A percentile compares a stretch with the other conserved stretches of the same genome.
Conservation (phyloP, 2,329 filamentous ascomycete species). For the Elsinoe australis region DNA sequence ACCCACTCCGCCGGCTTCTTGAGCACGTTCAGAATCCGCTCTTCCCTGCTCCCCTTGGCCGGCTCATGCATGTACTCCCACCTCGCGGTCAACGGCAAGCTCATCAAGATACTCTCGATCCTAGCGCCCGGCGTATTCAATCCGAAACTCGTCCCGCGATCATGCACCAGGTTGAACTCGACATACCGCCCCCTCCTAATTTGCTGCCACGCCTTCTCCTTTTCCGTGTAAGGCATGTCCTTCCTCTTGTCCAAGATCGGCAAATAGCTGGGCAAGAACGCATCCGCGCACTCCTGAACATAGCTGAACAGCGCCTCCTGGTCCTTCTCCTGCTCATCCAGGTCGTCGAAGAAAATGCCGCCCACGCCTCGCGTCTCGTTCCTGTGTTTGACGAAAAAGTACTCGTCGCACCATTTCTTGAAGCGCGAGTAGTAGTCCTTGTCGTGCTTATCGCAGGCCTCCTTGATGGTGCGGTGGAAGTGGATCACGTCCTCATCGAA, state of each 20-base stretch:
- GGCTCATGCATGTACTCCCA: conserved; percentile 96
- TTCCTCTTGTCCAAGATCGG: conserved; percentile 84
- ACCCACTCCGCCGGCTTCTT: conserved; percentile 57
- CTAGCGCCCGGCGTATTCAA: conserved; percentile 84
- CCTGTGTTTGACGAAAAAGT: conserved; percentile 91
- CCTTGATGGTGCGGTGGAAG: conserved; percentile 90
- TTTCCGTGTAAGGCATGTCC: conserved; percentile 79
- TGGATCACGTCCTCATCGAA: conserved; percentile 96
- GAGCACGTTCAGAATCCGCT: conserved; percentile 66
- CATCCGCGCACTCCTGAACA: conserved; percentile 71
- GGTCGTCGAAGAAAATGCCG: conserved; percentile 97
- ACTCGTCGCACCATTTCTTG: conserved; percentile 97
- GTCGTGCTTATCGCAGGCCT: conserved; percentile 88
- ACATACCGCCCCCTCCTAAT: conserved; percentile 90
- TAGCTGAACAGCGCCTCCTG: conserved; percentile 87
- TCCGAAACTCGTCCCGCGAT: conserved; percentile 89
- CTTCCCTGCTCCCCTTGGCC: conserved; percentile 66
- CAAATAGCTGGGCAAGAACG: conserved; percentile 84
- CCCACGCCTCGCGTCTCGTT: conserved; percentile 80
- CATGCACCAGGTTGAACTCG: conserved; percentile 96
- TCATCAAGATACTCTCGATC: conserved; percentile 97
- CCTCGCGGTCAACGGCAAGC: conserved; percentile 79
- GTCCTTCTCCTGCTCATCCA: conserved; percentile 79
- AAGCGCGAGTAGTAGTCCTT: conserved; percentile 86
- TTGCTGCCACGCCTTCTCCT: conserved; percentile 95